Percentiles rank a stretch among this genome's conserved stretches.
Evolutionary conservation across 139 green algal genomes (phyloP).

Genomic region (Chlorella ohadii): DNA sequence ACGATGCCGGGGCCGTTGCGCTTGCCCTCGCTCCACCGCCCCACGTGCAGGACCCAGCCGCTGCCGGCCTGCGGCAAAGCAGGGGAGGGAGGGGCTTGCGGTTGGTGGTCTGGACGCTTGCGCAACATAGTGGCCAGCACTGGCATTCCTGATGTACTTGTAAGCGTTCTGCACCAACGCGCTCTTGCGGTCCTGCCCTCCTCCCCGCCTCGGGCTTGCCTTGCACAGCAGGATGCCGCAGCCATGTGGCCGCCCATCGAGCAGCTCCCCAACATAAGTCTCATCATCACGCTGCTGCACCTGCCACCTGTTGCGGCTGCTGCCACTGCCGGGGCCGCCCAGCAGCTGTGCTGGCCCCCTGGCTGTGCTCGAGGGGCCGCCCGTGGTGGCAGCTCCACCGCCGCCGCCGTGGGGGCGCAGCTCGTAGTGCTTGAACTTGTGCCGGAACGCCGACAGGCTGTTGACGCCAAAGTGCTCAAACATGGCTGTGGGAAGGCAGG

Average conservation of each 20-base stretch:
- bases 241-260: conserved; percentile 9
- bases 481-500: conserved; percentile 3
- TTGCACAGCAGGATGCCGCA: conserved; percentile 7
- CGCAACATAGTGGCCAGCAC: no score
- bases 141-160: no score
- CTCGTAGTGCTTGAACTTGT: not conserved
- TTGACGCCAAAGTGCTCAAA: conserved; percentile 26
- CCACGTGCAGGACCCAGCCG: not conserved
- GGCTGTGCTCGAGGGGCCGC: not conserved
- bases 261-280: conserved; percentile 12
- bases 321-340: not conserved
- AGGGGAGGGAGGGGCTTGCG: not conserved
- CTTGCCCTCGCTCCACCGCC: conserved; percentile 3
- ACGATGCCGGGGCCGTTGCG: conserved; percentile 21
- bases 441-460: conserved; percentile 11
- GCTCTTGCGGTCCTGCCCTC: no score
- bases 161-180: no score
- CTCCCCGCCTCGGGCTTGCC: not conserved
- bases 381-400: not conserved
- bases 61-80: not conserved
- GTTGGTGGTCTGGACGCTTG: not conserved
- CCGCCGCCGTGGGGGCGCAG: not conserved
- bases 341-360: no score
- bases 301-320: not conserved
- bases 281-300: not conserved